Evolutionary conservation across 768 basidiomycete species (phyloP).

Genomic region (Boletus sensibilis): DNA sequence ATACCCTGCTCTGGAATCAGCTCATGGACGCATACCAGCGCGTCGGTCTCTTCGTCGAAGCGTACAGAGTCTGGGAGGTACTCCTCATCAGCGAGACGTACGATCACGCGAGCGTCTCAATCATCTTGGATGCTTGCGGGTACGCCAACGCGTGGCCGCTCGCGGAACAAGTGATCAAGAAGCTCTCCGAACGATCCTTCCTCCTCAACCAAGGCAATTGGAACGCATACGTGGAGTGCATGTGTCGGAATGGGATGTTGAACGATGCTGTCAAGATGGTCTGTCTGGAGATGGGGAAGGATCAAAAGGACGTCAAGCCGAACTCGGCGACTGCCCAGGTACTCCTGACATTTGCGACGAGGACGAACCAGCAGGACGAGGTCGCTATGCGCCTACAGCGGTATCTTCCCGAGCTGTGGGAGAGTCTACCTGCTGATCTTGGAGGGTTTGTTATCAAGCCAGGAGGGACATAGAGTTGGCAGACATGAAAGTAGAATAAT

Average conservation of each 20-base stretch:
- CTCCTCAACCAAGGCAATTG: constrained; percentile 65
- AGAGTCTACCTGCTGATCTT: constrained; percentile 23
- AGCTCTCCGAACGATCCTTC: constrained; percentile 50
- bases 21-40: constrained; percentile 89
- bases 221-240: constrained; percentile 81
- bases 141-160: constrained; percentile 49
- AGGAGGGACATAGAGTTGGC: constrained; percentile 1
- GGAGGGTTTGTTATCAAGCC: constrained; percentile 23
- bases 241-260: constrained; percentile 68
- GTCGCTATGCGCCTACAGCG: constrained; percentile 47
- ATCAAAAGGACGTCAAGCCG: constrained; percentile 43
- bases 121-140: constrained; percentile 85
- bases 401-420: constrained; percentile 40
- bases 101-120: constrained; percentile 67
- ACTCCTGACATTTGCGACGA: constrained; percentile 53
- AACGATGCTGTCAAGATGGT: constrained; percentile 66
- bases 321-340: constrained; percentile 50
- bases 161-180: constrained; percentile 55
- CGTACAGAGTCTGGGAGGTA: constrained; percentile 78
- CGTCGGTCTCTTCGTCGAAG: constrained; percentile 66
- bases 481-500: constrained; percentile 8
- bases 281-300: constrained; percentile 61
- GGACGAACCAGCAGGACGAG: constrained; percentile 41
- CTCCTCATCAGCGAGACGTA: constrained; percentile 58
- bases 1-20: constrained; percentile 71